Base-by-base conservation (phyloP, 192 early-diverging fungal species). In the Glomus cerebriforme region DNA sequence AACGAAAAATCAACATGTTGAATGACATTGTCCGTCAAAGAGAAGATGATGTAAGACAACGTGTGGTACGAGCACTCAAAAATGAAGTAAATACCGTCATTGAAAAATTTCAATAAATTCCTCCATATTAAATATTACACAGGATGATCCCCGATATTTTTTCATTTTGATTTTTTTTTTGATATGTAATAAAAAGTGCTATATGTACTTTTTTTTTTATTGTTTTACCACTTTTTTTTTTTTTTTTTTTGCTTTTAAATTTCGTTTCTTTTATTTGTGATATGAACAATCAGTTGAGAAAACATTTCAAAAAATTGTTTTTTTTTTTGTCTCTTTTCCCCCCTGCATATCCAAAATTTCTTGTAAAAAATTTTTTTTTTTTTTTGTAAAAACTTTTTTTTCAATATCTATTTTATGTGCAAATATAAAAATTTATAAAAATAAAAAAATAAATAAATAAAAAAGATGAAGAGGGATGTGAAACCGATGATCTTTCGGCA, bases 11-110 rank as follows among this genome's bases (percentile, higher is more conserved):
- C 27, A 63, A 77, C 7, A 59, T 62, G 62, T 49, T 47, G 0
- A 59, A 77, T 9, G 37, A 60, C 22, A 10, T 65, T 27, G 62
- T 77, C 5, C 59, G 75, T 29, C 62, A 77, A 77, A 32, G 62
- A 45, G 75, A 77, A 29, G 75, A 77, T 47, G 75, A 63, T 12
- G 34, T 77, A 47, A 27, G 75, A 47, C 59, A 58, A 66, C n/a
- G 35, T 47, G 59, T 77, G 13, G 34, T 37, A 7, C 59, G 34
- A 4, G 43, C n/a, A 12, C 3, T 77, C 13, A 77, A 65, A 58
- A 26, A 49, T 49, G 75, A 77, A 19, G 67, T 69, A 22, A 35
- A n/a, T 69, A 26, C 24, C 8, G 22, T 69, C 7, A 13, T 69
- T n/a, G 34, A 69, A 69, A 35, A 39, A 69, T 69, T 15, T 15